Conservation (phyloP, 768 basidiomycete genomes). For the Leccinum boreale region DNA sequence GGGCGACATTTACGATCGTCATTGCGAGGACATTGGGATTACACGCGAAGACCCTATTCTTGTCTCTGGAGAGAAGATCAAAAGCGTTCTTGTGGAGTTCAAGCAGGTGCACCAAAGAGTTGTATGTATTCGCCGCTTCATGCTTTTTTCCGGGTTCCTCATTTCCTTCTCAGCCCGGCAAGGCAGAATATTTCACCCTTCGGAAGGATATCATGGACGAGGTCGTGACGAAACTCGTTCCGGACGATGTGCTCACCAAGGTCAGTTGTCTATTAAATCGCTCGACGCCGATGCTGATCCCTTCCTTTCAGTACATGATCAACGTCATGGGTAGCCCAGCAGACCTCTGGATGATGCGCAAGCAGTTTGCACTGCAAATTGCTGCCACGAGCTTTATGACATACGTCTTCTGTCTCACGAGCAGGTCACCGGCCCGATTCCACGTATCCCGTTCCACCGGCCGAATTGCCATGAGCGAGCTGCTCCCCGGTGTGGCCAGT, state of each 20-base stretch:
- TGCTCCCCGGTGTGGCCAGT: constrained; percentile 64
- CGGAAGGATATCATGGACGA: constrained; percentile 90
- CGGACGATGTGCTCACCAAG: constrained; percentile 80
- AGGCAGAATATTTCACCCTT: constrained; percentile 63
- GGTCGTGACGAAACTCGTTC: constrained; percentile 80
- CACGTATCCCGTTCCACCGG: constrained; percentile 89
- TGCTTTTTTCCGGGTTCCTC: not conserved
- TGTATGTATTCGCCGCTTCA: constrained; percentile 22
- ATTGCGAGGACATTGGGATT: constrained; percentile 72
- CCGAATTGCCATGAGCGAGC: constrained; percentile 87
- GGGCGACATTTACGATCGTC: constrained; percentile 91
- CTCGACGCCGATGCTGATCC: not conserved
- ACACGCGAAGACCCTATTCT: constrained; percentile 86
- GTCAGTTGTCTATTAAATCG: constrained; percentile 40
- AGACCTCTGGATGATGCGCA: constrained; percentile 95
- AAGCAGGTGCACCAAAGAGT: constrained; percentile 44
- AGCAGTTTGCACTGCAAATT: constrained; percentile 90
- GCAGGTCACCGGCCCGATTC: constrained; percentile 81
- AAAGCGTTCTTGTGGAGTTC: constrained; percentile 61
- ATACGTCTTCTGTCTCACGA: constrained; percentile 78
- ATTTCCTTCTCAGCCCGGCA: constrained; percentile 43
- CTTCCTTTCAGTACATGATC: constrained; percentile 75
- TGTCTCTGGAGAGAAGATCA: constrained; percentile 80
- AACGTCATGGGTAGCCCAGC: constrained; percentile 78
- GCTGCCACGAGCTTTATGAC: constrained; percentile 92